These are phyloP conservation scores for Platanus orientalis DNA, from an alignment of 164 flowering plant species.

Conservation along the genomic window DNA sequence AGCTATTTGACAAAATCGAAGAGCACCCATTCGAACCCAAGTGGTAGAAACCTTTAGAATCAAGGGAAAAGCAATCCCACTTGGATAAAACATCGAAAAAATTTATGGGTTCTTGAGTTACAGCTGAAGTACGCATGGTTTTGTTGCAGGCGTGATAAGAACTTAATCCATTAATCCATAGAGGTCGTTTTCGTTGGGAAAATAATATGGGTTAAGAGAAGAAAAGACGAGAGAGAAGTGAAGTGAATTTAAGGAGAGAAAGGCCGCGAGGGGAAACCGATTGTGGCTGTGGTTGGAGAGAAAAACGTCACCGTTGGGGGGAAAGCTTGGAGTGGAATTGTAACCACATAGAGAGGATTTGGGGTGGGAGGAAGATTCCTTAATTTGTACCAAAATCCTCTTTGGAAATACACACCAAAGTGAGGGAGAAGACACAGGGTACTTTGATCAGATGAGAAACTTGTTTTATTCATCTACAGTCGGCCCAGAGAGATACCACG, in stretches of 20 bases:
- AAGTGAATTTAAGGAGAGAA: neutral
- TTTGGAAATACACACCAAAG: too few species aligned
- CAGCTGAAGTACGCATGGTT: slow-evolving; percentile 46
- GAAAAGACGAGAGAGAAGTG: neutral
- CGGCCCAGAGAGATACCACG: too few species aligned
- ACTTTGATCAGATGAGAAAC: too few species aligned
- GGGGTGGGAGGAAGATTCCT: neutral
- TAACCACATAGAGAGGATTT: neutral
- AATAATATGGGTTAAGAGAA: slow-evolving; percentile 9
- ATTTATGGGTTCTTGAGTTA: slow-evolving; percentile 47
- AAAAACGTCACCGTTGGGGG: neutral
- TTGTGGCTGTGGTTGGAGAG: neutral
- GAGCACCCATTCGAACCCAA: slow-evolving; percentile 37
- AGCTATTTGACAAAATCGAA: slow-evolving; percentile 28
- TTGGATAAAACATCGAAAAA: slow-evolving; percentile 34
- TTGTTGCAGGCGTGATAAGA: neutral
- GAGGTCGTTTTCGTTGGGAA: slow-evolving; percentile 13
- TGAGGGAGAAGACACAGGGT: too few species aligned
- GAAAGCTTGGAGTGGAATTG: neutral
- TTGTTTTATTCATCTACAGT: too few species aligned
- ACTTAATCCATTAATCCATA: slow-evolving; percentile 17
- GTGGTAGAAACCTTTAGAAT: slow-evolving; percentile 18
- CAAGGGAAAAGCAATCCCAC: slow-evolving; percentile 35
- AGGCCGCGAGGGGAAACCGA: neutral
- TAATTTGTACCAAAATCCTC: neutral